phyloP scores from a whole-genome alignment of 208 protist species.

The Naegleria lovaniensis region DNA sequence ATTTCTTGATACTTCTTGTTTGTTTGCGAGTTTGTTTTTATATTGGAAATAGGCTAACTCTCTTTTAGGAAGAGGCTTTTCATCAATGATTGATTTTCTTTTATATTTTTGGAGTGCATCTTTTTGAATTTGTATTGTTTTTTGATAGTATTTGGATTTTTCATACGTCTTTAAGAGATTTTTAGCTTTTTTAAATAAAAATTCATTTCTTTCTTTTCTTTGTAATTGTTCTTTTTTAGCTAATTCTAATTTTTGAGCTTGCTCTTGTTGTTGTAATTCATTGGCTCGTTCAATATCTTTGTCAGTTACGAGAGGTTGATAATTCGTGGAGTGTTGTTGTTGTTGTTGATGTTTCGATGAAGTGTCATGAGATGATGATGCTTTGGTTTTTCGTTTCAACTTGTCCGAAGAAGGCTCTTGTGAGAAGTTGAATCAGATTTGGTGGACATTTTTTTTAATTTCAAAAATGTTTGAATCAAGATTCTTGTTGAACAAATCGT shows the following conservation, averaged over 20 bases:
- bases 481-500: no score
- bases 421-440: neutral
- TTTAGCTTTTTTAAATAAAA: neutral
- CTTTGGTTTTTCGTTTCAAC: neutral
- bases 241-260: neutral
- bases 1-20: neutral
- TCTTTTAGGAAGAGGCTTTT: neutral
- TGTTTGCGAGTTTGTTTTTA: neutral
- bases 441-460: no score
- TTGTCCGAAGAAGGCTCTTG: neutral
- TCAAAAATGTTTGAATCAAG: no score
- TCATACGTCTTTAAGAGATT: neutral
- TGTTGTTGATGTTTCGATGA: neutral
- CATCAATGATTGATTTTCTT: neutral
- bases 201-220: slow-evolving; percentile 17
- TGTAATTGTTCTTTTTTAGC: neutral
- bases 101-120: slow-evolving; percentile 11
- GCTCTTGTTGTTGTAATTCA: neutral
- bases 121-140: neutral
- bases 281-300: neutral
- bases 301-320: neutral
- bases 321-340: neutral
- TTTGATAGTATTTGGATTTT: neutral
- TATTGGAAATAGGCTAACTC: neutral
- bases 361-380: neutral